Percentiles rank a stretch among this genome's conserved stretches.
These are phyloP conservation scores for Dacryopinax spathularia DNA, from an alignment of 768 basidiomycete species.

Conservation along the genomic window DNA sequence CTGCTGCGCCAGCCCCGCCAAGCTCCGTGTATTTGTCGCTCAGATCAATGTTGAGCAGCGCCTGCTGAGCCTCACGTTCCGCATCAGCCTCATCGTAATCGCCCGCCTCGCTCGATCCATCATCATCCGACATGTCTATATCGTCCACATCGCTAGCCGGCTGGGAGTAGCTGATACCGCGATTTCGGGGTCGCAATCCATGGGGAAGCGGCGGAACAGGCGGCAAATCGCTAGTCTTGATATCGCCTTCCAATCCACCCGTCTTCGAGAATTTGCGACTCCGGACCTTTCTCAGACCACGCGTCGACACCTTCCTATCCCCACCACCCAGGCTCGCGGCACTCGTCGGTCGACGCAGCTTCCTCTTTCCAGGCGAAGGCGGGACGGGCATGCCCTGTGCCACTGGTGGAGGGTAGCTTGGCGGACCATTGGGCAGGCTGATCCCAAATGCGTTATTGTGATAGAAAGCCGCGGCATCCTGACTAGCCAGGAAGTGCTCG, in stretches of 20 bases:
- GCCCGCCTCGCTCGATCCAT: background rate
- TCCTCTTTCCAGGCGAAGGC: background rate
- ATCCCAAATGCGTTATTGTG: background rate
- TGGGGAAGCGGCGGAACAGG: background rate
- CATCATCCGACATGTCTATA: background rate
- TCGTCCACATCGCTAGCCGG: background rate
- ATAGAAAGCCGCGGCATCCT: background rate
- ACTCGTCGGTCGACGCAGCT: background rate
- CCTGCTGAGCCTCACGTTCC: background rate
- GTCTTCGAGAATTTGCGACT: constrained; percentile 3
- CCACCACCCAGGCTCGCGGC: background rate
- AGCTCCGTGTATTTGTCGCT: constrained; percentile 2
- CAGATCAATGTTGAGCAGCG: constrained; percentile 1
- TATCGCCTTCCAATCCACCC: background rate
- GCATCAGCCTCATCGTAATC: background rate
- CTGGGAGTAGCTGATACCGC: background rate
- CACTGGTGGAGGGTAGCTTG: background rate
- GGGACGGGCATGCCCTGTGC: background rate
- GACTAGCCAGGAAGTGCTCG: background rate
- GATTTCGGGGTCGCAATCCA: background rate
- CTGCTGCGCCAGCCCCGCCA: background rate
- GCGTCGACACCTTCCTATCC: background rate
- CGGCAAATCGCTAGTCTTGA: background rate
- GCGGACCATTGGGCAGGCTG: background rate
- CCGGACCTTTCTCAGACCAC: background rate